A percentile compares a stretch with the other conserved stretches of the same genome.
These are phyloP conservation scores for Calonectria hawksworthii DNA, from an alignment of 2,329 filamentous ascomycete genomes.

Conservation along the genomic window DNA sequence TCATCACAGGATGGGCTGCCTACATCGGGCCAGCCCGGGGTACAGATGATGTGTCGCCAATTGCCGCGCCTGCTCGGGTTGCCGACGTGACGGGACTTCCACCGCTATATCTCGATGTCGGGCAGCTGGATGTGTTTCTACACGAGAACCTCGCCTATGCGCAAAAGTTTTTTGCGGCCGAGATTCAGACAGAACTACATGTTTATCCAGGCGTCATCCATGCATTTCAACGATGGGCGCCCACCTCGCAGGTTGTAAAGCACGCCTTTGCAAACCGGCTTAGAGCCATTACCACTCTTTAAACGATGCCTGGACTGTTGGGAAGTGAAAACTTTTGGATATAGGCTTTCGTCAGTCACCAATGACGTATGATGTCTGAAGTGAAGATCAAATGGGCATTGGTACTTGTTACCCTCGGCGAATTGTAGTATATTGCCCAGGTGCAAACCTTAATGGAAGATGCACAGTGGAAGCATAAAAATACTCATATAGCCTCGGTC, in stretches of 20 bases:
- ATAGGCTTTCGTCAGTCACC: too few species aligned
- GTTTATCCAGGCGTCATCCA: constrained; percentile 24
- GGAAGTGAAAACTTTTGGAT: too few species aligned
- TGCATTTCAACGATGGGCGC: constrained; percentile 20
- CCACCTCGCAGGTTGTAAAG: constrained; percentile 16
- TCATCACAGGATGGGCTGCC: constrained; percentile 21
- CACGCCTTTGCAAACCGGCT: constrained; percentile 17
- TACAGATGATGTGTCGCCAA: constrained; percentile 1
- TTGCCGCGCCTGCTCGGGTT: constrained; percentile 10
- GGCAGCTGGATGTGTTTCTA: constrained; percentile 21
- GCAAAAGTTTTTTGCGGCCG: constrained; percentile 2
- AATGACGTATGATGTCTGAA: too few species aligned
- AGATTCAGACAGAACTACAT: constrained; percentile 22
- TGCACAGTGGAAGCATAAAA: too few species aligned
- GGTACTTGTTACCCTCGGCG: too few species aligned
- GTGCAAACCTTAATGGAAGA: too few species aligned
- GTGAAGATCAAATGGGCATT: too few species aligned
- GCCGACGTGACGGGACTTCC: constrained; percentile 10
- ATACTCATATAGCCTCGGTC: background rate
- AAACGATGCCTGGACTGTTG: background rate
- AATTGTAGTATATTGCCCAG: too few species aligned
- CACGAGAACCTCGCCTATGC: constrained; percentile 17
- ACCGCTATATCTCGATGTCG: constrained; percentile 15
- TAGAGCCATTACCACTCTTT: constrained; percentile 1
- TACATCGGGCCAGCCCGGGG: background rate